Base-by-base conservation (phyloP, 2,329 filamentous ascomycete genomes). In the Ascochyta clinopodiicola region DNA sequence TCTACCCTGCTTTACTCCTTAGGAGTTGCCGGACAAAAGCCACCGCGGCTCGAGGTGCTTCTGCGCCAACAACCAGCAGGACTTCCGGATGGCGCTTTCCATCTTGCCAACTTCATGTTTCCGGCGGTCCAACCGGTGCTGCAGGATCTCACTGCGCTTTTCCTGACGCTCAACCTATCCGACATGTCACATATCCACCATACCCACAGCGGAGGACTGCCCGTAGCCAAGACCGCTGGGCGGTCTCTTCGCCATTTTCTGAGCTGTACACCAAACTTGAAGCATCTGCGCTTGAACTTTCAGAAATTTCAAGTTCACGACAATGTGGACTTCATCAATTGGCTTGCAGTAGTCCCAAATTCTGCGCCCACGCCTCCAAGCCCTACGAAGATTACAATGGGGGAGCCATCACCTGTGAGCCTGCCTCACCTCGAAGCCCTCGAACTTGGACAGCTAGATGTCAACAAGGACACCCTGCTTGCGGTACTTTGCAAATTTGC, bases 281-380 rank as follows among this genome's bases (percentile, higher is more conserved):
- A 77, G 27, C 80, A 84, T 61, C 73, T 88, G 5, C 79, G 85
- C 2, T 64, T 87, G 38, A 87, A 86, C 61, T 81, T 83, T 27
- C 56, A 60, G 22, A 65, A 61, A 37, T 45, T 48, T 4, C 17
- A 51, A 4, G 50, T 63, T 3, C 50, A 67, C 2, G 59, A 67
- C 0, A 62, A 64, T 10, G 51, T 47, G 15, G 61, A 67, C 1
- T 60, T 84, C 10, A 51, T 84, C 2, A 25, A 62, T 21, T 68
- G 66, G 62, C 12, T 84, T 74, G 78, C 37, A 43, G 52, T 38
- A 12, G 40, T 61, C 6, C 25, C 37, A 6, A 4, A 21, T 12
- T 24, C 44, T 22, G 29, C 25, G 7, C 19, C 9, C 5, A 24
- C 7, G 1, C 12, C 43, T 24, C 42, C 52, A 7, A 29, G 35